Base-by-base conservation (phyloP, 2,329 filamentous ascomycete genomes). In the Botrytis aclada region DNA sequence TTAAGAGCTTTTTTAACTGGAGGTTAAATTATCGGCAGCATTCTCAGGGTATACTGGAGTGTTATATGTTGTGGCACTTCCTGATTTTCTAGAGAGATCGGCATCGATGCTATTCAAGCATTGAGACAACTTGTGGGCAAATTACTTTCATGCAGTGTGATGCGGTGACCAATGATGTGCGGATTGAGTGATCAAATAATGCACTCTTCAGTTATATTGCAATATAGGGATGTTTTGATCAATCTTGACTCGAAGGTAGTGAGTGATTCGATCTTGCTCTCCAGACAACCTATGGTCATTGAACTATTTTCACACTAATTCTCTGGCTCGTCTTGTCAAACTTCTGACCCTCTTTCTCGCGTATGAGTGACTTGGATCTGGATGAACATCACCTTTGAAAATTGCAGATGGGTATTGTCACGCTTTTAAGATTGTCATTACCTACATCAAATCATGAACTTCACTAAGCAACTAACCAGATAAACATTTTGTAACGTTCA, bases 351-450 rank as follows among this genome's bases (percentile, higher is more conserved):
- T n/a, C n/a, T n/a, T n/a, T n/a, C n/a, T n/a, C n/a, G n/a, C n/a
- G n/a, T n/a, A n/a, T n/a, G n/a, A n/a, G 7, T 29, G 14, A 29
- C 29, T 56, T 56, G 1, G 16, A 8, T 18, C 12, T 16, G 14
- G 0, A 32, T 32, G 6, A 32, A 29, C n/a, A 18, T 20, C 3
- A 7, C 4, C 3, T 10, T 47, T 25, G 20, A 47, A 7, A 3
- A 22, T 47, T 1, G 20, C 45, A 47, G 45, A 25, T 1, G 4
- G 3, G 1, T 0, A 25, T 3, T 10, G 8, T 10, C 0, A 22
- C 1, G 45, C 20, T 25, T 47, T 10, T 2, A 20, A 47, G 20
- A 47, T 8, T 47, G 8, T 4, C 8, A 25, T 10, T 47, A 25
- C 45, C 20, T 51, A 6, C 10, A n/a, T n/a, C 10, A 5, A 51